phyloP scores from a whole-genome alignment of 2,329 filamentous ascomycete species.

The Chrysoporthe deuterocubensis region DNA sequence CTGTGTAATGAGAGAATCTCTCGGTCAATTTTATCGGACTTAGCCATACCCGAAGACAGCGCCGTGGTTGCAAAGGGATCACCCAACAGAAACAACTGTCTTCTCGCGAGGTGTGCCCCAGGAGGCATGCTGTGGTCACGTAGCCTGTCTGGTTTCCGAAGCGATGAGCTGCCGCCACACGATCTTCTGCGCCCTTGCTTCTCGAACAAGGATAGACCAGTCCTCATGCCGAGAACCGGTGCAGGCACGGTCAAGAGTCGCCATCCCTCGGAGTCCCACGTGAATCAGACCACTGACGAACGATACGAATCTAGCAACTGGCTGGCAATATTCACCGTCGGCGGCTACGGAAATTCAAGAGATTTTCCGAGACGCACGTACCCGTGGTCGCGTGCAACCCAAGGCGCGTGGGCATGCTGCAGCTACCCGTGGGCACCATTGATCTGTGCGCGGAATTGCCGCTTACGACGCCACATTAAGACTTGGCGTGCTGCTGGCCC shows the following conservation, averaged over 20 bases:
- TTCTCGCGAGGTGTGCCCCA: background rate
- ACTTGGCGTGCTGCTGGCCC: background rate
- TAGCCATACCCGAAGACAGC: too few relatives aligned
- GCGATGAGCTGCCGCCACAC: background rate
- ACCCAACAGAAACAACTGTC: background rate
- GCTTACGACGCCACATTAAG: background rate
- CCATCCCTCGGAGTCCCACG: background rate
- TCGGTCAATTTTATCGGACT: background rate
- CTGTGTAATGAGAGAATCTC: background rate
- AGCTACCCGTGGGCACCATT: slow-evolving; percentile 17
- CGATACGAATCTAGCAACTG: background rate
- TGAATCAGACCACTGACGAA: background rate
- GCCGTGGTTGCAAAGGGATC: background rate
- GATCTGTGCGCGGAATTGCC: background rate
- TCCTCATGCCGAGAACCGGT: background rate
- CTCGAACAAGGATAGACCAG: background rate
- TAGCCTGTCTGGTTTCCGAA: background rate
- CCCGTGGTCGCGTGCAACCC: slow-evolving; percentile 22
- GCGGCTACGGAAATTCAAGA: slow-evolving; percentile 14
- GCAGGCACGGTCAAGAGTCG: background rate
- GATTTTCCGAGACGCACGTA: slow-evolving; percentile 16
- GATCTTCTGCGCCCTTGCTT: background rate
- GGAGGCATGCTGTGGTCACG: background rate
- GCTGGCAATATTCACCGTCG: background rate
- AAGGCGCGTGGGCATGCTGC: slow-evolving; percentile 25